These are phyloP conservation scores for Alternaria brassicae DNA, from an alignment of 2,329 filamentous ascomycete genomes.

Conservation along the genomic window DNA sequence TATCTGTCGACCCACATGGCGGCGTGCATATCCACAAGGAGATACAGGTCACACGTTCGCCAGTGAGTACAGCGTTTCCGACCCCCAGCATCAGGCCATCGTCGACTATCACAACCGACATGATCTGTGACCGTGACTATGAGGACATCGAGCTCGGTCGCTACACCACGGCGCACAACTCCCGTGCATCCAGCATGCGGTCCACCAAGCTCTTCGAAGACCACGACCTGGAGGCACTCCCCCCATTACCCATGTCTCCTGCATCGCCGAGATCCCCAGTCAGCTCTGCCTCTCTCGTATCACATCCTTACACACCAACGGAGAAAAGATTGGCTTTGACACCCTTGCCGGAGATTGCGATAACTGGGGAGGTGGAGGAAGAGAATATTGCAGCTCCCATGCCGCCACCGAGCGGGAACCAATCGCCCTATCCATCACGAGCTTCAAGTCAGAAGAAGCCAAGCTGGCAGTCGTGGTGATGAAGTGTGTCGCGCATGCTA, in stretches of 20 bases:
- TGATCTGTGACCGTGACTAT: constrained; percentile 27
- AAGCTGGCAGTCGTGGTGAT: constrained; percentile 22
- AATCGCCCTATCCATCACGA: constrained; percentile 3
- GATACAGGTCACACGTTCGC: constrained; percentile 19
- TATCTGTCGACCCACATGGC: constrained; percentile 32
- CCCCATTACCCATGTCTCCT: constrained; percentile 21
- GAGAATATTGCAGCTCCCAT: neutral
- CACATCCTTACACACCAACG: neutral
- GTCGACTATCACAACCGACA: constrained; percentile 23
- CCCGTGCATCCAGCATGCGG: constrained; percentile 14
- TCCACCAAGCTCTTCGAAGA: constrained; percentile 12
- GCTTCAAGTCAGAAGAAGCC: constrained; percentile 6
- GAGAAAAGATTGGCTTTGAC: neutral
- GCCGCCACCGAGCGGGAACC: neutral
- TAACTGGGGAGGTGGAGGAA: neutral
- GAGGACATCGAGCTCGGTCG: constrained; percentile 36
- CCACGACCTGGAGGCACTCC: constrained; percentile 24
- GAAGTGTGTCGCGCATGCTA: constrained; percentile 2
- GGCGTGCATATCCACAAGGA: constrained; percentile 30
- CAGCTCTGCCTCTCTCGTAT: neutral
- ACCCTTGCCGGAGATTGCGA: neutral
- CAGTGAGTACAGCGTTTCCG: constrained; percentile 4
- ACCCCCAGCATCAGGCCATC: neutral
- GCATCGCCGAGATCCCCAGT: neutral
- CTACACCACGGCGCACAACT: constrained; percentile 22